A percentile compares a stretch with the other conserved stretches of the same genome.
These are phyloP conservation scores for Hyphodiscus hymeniophilus DNA, from an alignment of 495 filamentous ascomycete genomes.

Conservation along the genomic window DNA sequence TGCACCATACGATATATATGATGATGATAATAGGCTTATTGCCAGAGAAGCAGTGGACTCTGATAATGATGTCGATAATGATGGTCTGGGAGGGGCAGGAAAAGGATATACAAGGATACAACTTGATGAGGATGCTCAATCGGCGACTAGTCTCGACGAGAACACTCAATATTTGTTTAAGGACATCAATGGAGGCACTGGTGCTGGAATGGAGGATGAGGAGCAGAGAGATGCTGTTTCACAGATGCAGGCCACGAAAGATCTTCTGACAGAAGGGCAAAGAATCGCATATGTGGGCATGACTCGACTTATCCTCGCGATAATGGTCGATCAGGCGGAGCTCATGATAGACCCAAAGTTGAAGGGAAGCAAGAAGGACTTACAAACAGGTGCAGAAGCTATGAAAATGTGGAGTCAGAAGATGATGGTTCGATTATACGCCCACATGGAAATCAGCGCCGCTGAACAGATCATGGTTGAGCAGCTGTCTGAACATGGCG, in stretches of 20 bases:
- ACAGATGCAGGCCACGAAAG: constrained; percentile 94
- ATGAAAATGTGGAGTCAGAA: constrained; percentile 96
- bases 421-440: constrained; percentile 89
- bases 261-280: constrained; percentile 90
- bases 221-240: constrained; percentile 74
- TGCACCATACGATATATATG: constrained; percentile 87
- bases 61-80: constrained; percentile 64
- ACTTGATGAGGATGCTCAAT: constrained; percentile 88
- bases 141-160: constrained; percentile 92
- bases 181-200: constrained; percentile 41
- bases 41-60: constrained; percentile 67
- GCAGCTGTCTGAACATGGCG: constrained; percentile 86
- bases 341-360: constrained; percentile 18
- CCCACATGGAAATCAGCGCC: constrained; percentile 90
- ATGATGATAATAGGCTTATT: constrained; percentile 83
- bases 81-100: constrained; percentile 72
- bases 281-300: constrained; percentile 94
- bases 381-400: constrained; percentile 60
- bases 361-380: constrained; percentile 54
- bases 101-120: constrained; percentile 93
- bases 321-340: constrained; percentile 62
- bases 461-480: constrained; percentile 98
- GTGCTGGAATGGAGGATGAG: constrained; percentile 60
- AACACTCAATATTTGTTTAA: constrained; percentile 95
- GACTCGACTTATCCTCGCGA: constrained; percentile 64